Evolutionary conservation across 495 filamentous ascomycete genomes (phyloP).

Genomic region (Aspergillus sparsus): DNA sequence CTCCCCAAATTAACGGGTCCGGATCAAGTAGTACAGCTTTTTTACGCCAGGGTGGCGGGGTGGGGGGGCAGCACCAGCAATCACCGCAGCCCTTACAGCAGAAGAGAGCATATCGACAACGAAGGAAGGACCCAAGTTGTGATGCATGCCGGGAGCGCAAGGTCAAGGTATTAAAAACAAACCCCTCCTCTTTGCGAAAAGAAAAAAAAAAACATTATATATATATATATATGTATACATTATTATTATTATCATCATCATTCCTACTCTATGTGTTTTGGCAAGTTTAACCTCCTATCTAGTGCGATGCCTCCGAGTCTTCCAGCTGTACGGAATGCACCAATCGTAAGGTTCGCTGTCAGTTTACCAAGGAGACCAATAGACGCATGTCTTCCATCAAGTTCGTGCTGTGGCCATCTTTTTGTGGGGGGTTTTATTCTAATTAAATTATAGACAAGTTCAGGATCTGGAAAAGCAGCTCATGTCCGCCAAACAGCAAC

Average conservation of each 20-base stretch:
- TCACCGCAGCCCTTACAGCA: slow-evolving; percentile 61
- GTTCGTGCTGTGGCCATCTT: slow-evolving; percentile 41
- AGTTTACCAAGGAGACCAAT: slow-evolving; percentile 99
- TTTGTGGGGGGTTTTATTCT: slow-evolving; percentile 20
- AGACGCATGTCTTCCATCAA: slow-evolving; percentile 99
- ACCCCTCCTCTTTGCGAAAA: too few species aligned
- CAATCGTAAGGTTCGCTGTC: slow-evolving; percentile 91
- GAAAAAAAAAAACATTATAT: too few species aligned
- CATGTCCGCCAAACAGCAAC: slow-evolving; percentile 68
- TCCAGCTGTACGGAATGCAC: slow-evolving; percentile 95
- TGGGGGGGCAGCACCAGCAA: slow-evolving; percentile 41
- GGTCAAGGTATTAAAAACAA: slow-evolving; percentile 67
- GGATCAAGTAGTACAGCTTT: slow-evolving; percentile 41
- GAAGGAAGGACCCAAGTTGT: slow-evolving; percentile 95
- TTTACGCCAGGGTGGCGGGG: slow-evolving; percentile 44
- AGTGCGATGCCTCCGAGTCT: slow-evolving; percentile 96
- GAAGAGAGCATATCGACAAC: slow-evolving; percentile 91
- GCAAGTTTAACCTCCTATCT: slow-evolving; percentile 7
- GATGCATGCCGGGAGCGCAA: slow-evolving; percentile 97
- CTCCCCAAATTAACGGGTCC: slow-evolving; percentile 37
- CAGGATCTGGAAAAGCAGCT: slow-evolving; percentile 96
- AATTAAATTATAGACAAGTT: slow-evolving; percentile 63
- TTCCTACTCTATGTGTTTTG: too few species aligned
- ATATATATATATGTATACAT: too few species aligned
- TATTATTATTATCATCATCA: too few species aligned